These are phyloP conservation scores for Fusarium verrucosum DNA, from an alignment of 2,329 filamentous ascomycete genomes.

Conservation along the genomic window DNA sequence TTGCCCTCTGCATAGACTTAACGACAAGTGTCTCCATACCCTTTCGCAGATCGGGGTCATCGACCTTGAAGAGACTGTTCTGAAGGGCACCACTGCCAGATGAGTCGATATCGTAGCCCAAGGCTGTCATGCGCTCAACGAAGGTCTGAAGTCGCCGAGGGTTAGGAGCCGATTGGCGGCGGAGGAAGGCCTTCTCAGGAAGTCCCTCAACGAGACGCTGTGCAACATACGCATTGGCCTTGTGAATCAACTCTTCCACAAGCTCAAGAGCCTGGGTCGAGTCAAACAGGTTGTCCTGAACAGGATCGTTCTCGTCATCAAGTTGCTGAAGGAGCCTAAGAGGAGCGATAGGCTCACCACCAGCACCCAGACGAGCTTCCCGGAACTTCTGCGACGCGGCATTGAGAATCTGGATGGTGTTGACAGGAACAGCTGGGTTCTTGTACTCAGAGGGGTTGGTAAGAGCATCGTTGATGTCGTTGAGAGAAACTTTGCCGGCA, in stretches of 20 bases:
- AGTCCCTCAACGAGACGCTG: slow-evolving; percentile 81
- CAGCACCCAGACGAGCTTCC: slow-evolving; percentile 83
- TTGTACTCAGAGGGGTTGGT: slow-evolving; percentile 69
- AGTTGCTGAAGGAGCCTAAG: slow-evolving; percentile 91
- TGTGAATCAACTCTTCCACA: slow-evolving; percentile 94
- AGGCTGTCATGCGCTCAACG: slow-evolving; percentile 88
- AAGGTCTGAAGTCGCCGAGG: slow-evolving; percentile 89
- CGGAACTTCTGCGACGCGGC: slow-evolving; percentile 89
- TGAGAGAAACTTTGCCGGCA: slow-evolving; percentile 82
- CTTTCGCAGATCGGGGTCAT: slow-evolving; percentile 89
- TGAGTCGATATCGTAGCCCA: slow-evolving; percentile 90
- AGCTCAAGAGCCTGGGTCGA: slow-evolving; percentile 89
- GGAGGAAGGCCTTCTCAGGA: slow-evolving; percentile 91
- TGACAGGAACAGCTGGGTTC: slow-evolving; percentile 71
- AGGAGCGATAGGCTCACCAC: slow-evolving; percentile 80
- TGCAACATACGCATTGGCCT: slow-evolving; percentile 89
- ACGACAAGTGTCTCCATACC: slow-evolving; percentile 96
- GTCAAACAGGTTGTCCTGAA: slow-evolving; percentile 96
- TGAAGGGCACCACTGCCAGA: slow-evolving; percentile 90
- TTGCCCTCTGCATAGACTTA: slow-evolving; percentile 95
- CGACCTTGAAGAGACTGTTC: slow-evolving; percentile 93
- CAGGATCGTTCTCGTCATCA: slow-evolving; percentile 97
- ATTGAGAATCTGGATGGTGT: slow-evolving; percentile 84
- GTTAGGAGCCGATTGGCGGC: slow-evolving; percentile 86
- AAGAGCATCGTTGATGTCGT: slow-evolving; percentile 85